phyloP scores from a whole-genome alignment of 768 basidiomycete genomes.

The Pulveroboletus ravenelii region DNA sequence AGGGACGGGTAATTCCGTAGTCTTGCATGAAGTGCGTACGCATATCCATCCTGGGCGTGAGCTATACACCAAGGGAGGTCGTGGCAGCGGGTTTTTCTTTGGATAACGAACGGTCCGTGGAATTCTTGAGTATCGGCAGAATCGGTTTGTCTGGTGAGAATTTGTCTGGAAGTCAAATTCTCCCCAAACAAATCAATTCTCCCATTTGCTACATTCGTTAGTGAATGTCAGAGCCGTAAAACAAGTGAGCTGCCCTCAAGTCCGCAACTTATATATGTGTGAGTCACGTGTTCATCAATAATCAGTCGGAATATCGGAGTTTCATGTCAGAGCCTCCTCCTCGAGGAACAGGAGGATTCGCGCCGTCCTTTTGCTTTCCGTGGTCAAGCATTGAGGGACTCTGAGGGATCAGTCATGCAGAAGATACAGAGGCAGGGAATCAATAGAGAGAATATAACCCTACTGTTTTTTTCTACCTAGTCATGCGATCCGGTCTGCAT shows the following conservation, averaged over 20 bases:
- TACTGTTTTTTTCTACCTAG: background rate
- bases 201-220: background rate
- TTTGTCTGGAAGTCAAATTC: constrained; percentile 3
- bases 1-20: no score
- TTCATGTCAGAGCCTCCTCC: background rate
- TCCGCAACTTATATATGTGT: background rate
- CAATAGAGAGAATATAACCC: background rate
- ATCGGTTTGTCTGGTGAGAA: background rate
- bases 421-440: background rate
- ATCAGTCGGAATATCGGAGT: background rate
- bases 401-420: background rate
- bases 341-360: no score
- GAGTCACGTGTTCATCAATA: constrained; percentile 1
- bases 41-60: no score
- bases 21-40: no score
- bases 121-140: background rate
- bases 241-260: background rate
- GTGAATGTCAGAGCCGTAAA: background rate
- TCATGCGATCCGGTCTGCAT: background rate
- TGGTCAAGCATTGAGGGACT: background rate
- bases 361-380: background rate
- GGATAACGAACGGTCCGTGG: background rate
- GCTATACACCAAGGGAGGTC: no score
- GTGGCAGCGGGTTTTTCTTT: no score
- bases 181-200: constrained; percentile 5